Evolutionary conservation across 768 basidiomycete species (phyloP).

Genomic region (Lactarius evosmus): DNA sequence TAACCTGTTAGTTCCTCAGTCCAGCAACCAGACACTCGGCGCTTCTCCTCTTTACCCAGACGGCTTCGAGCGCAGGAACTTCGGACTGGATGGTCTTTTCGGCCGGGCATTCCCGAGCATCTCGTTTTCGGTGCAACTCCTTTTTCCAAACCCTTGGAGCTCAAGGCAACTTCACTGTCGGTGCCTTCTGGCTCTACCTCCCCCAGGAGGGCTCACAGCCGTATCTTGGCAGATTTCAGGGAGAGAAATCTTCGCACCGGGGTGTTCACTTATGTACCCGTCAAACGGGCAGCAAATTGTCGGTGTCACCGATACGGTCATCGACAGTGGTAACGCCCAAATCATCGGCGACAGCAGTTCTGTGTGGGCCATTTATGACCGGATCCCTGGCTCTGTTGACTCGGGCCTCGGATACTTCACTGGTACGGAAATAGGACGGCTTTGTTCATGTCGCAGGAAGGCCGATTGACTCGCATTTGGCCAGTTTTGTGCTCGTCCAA

Average conservation of each 20-base stretch:
- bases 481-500: slow-evolving; percentile 28
- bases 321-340: slow-evolving; percentile 29
- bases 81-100: too few relatives aligned
- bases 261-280: slow-evolving; percentile 11
- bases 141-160: slow-evolving; percentile 42
- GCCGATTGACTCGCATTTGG: slow-evolving; percentile 6
- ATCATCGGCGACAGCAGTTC: slow-evolving; percentile 23
- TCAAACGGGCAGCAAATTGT: slow-evolving; percentile 11
- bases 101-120: slow-evolving; percentile 39
- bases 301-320: slow-evolving; percentile 13
- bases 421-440: too few relatives aligned
- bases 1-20: slow-evolving; percentile 4
- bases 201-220: too few relatives aligned
- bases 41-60: slow-evolving; percentile 40
- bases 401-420: neutral
- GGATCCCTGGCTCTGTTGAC: slow-evolving; percentile 16
- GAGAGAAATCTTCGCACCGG: neutral
- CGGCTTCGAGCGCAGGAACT: slow-evolving; percentile 9
- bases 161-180: slow-evolving; percentile 34
- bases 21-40: slow-evolving; percentile 42
- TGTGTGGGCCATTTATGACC: slow-evolving; percentile 16
- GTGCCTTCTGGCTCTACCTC: slow-evolving; percentile 50
- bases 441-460: neutral
- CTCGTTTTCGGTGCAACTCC: slow-evolving; percentile 29
- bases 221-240: too few relatives aligned